phyloP scores from a whole-genome alignment of 1,139 yeast genomes.

The Diutina catenulata region DNA sequence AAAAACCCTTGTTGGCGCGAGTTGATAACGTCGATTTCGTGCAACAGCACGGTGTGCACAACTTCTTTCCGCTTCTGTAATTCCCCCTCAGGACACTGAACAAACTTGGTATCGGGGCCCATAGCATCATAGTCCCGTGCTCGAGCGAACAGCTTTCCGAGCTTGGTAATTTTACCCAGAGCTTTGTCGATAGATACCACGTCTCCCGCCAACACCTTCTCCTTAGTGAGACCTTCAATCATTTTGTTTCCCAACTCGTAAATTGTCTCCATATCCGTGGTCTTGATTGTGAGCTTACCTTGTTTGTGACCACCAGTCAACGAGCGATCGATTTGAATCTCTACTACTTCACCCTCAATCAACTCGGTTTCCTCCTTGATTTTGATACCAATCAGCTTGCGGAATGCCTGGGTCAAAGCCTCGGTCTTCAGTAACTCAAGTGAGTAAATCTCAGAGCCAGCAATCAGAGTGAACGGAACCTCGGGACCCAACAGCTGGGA shows the following conservation, averaged over 20 bases:
- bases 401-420: constrained; percentile 88
- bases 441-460: constrained; percentile 89
- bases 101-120: constrained; percentile 97
- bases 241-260: constrained; percentile 94
- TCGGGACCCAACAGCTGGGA: constrained; percentile 81
- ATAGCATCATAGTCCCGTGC: constrained; percentile 98
- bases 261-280: constrained; percentile 98
- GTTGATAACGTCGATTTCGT: constrained; percentile 96
- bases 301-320: constrained; percentile 97
- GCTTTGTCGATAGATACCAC: constrained; percentile 94
- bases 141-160: constrained; percentile 91
- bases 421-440: constrained; percentile 91
- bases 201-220: constrained; percentile 95
- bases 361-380: constrained; percentile 96
- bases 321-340: constrained; percentile 92
- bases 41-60: constrained; percentile 91
- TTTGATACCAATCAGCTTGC: constrained; percentile 89
- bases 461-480: constrained; percentile 92
- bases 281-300: constrained; percentile 92
- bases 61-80: constrained; percentile 90
- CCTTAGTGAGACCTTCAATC: constrained; percentile 93
- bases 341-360: constrained; percentile 98
- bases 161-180: constrained; percentile 82
- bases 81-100: constrained; percentile 98
- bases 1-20: constrained; percentile 96